A percentile compares a stretch with the other conserved stretches of the same genome.
Conservation (phyloP, 768 basidiomycete species). For the Russula abietina region DNA sequence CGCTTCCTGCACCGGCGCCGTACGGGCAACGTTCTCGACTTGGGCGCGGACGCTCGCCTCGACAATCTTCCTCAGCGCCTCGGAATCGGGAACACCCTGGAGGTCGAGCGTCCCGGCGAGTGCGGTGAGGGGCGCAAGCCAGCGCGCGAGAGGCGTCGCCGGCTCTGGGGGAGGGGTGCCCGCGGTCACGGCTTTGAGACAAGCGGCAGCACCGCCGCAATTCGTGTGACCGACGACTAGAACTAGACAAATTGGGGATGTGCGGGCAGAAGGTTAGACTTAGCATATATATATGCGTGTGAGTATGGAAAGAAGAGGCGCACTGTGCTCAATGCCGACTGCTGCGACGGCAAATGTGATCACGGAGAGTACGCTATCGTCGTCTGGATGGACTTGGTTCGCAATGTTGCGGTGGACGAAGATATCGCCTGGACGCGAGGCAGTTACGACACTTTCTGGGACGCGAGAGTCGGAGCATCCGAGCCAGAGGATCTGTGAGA, state of each 20-base stretch:
- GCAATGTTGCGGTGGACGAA: constrained; percentile 87
- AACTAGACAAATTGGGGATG: constrained; percentile 42
- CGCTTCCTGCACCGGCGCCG: constrained; percentile 26
- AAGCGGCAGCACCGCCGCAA: constrained; percentile 71
- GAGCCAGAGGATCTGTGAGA: constrained; percentile 63
- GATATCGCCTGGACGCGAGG: constrained; percentile 67
- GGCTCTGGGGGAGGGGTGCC: constrained; percentile 29
- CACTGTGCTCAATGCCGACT: constrained; percentile 74
- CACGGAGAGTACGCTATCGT: constrained; percentile 66
- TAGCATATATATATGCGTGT: not conserved
- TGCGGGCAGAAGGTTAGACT: not conserved
- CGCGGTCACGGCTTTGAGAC: constrained; percentile 39
- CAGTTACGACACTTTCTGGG: constrained; percentile 69
- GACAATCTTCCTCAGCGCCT: constrained; percentile 30
- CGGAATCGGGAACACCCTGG: constrained; percentile 31
- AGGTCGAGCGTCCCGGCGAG: constrained; percentile 46
- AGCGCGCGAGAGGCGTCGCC: constrained; percentile 51
- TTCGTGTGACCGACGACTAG: constrained; percentile 77
- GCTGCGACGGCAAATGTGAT: constrained; percentile 66
- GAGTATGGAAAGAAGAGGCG: constrained; percentile 29
- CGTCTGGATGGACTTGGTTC: constrained; percentile 72
- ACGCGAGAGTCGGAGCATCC: constrained; percentile 83
- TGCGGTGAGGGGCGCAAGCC: constrained; percentile 63
- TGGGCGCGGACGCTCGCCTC: constrained; percentile 26
- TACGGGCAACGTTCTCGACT: constrained; percentile 28